Evolutionary conservation across 1,139 yeast species (phyloP), one percentile per base, ranked within the genome.

Genomic region (Suhomyces bribrorum): DNA sequence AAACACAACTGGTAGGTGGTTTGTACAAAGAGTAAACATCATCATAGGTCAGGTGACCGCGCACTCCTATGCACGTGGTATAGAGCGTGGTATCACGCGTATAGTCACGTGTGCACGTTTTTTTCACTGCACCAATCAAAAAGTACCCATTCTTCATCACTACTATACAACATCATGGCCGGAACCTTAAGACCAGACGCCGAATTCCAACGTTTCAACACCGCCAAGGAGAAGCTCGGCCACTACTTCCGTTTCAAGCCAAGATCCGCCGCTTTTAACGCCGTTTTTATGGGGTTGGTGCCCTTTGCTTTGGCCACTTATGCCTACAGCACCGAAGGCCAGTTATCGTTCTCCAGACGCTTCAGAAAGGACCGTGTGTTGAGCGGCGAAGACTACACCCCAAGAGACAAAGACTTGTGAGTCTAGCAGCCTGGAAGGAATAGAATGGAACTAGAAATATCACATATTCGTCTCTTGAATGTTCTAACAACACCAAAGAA

Each of bases 361-460:
- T 69, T 61, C 56, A 72, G 77, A 64, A 53, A 55, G 30, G 57
- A 54, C 17, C 60, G 62, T 20, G 59, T 72, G 13, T 61, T 69
- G 49, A 54, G 61, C 39, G 65, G 63, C 16, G 66, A 61, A 40
- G 71, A 67, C 28, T 72, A 70, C 49, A 63, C 61, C 40, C 77
- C 77, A 47, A 69, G 77, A 61, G 63, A 61, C 42, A 70, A 71
- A 54, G 75, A 71, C 50, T 69, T 71, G 59, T 69, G 58, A 54
- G 23, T 20, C 6, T 20, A 8, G 23, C 8, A 5, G 11, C 23
- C 5, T 4, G 8, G 23, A 20, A n/a, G n/a, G n/a, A n/a, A n/a
- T n/a, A n/a, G n/a, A n/a, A n/a, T n/a, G n/a, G n/a, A n/a, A n/a
- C n/a, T n/a, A n/a, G n/a, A n/a, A n/a, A n/a, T n/a, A n/a, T n/a